Evolutionary conservation across 2,329 filamentous ascomycete genomes (phyloP).

Genomic region (Seiridium unicorne): DNA sequence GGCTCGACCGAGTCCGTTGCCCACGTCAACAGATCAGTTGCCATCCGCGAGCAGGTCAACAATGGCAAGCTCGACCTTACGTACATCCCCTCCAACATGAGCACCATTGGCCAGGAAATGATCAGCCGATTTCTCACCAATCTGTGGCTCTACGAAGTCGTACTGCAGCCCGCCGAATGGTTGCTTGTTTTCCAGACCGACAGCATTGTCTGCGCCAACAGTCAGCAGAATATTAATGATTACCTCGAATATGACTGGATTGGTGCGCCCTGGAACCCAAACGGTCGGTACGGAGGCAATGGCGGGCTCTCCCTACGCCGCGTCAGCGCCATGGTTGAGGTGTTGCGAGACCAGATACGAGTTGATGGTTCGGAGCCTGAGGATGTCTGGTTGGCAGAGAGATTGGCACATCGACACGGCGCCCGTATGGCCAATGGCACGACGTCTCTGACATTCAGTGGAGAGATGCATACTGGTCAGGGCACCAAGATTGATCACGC

Average conservation of each 20-base stretch:
- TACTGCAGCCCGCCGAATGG: conserved; percentile 50
- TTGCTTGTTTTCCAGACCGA: conserved; percentile 55
- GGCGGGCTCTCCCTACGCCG: conserved; percentile 52
- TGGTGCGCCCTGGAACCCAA: conserved; percentile 47
- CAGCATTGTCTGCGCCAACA: conserved; percentile 55
- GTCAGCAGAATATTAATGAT: conserved; percentile 42
- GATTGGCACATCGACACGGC: conserved; percentile 47
- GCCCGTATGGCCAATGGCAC: conserved; percentile 51
- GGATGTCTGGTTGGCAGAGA: conserved; percentile 55
- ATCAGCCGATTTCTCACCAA: conserved; percentile 52
- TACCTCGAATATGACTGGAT: conserved; percentile 54
- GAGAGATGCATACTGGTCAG: conserved; percentile 43
- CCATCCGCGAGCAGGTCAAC: conserved; percentile 41
- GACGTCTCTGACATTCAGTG: conserved; percentile 46
- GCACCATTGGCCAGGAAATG: conserved; percentile 48
- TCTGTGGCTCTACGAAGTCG: conserved; percentile 49
- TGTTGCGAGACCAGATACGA: conserved; percentile 47
- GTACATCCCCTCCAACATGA: conserved; percentile 51
- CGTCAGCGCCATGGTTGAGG: conserved; percentile 51
- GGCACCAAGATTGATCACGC: conserved; percentile 22
- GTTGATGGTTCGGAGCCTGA: conserved; percentile 45
- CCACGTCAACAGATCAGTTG: conserved; percentile 40
- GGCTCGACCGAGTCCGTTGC: conserved; percentile 45
- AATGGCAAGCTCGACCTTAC: conserved; percentile 49
- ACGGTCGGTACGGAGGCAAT: conserved; percentile 45